Conservation (phyloP, 768 basidiomycete species). For the Suillus hirtellus region DNA sequence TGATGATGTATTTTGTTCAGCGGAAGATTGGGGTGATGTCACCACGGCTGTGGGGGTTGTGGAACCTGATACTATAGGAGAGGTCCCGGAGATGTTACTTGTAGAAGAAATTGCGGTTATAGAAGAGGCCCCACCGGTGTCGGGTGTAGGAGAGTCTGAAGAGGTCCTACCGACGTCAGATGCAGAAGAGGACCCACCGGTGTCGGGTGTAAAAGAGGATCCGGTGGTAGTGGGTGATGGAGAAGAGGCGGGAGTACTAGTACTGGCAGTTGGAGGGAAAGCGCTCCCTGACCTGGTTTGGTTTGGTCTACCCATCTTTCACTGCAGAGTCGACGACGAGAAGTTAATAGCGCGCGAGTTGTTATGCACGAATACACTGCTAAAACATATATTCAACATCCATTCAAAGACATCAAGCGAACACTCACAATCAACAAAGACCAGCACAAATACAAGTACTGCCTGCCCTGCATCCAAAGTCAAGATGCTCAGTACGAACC, state of each 20-base stretch:
- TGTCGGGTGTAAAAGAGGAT: too few species aligned
- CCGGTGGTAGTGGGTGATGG: too few species aligned
- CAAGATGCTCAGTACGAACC: background rate
- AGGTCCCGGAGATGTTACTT: too few species aligned
- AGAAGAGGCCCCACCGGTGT: too few species aligned
- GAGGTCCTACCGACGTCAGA: too few species aligned
- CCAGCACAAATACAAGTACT: background rate
- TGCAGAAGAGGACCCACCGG: too few species aligned
- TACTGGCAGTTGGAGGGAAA: too few species aligned
- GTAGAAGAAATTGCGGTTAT: too few species aligned
- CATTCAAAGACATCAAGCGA: background rate
- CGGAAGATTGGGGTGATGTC: background rate
- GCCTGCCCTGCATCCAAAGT: background rate
- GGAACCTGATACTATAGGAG: background rate
- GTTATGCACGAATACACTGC: background rate
- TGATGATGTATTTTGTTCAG: background rate
- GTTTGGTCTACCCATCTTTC: background rate
- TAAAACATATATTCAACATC: background rate
- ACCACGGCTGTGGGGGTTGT: too few species aligned
- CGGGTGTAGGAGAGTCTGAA: too few species aligned
- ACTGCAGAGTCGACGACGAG: background rate
- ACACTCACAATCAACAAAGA: background rate
- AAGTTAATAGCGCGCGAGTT: background rate
- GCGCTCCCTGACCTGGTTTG: too few species aligned
- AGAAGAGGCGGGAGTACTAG: too few species aligned